Evolutionary conservation across 2,329 filamentous ascomycete species (phyloP).

Genomic region (Dryadomyces quercus-mongolicae): DNA sequence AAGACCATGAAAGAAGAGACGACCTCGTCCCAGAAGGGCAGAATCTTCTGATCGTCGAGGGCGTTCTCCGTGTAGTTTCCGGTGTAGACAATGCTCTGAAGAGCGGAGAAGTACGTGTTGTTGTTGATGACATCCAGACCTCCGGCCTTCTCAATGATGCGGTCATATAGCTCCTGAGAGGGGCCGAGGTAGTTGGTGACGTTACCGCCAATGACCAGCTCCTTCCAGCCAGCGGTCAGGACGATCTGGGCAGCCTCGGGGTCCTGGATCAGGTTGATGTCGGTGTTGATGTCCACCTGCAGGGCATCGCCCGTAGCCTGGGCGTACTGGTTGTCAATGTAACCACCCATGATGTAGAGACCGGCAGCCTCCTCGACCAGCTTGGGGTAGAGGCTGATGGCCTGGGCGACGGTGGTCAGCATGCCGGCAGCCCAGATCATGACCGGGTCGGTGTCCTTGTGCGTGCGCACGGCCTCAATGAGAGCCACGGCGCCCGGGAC

Average conservation of each 20-base stretch:
- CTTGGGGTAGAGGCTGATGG: slow-evolving; percentile 4
- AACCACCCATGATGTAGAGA: slow-evolving; percentile 7
- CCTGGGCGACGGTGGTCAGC: slow-evolving; percentile 6
- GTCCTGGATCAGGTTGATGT: slow-evolving; percentile 8
- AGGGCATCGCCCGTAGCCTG: slow-evolving; percentile 2
- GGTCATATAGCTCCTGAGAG: slow-evolving; percentile 5
- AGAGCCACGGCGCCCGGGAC: slow-evolving; percentile 1
- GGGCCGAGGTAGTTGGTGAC: slow-evolving; percentile 7
- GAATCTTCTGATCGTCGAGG: not conserved
- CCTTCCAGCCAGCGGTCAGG: slow-evolving; percentile 7
- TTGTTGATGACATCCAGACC: slow-evolving; percentile 5
- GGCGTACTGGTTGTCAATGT: slow-evolving; percentile 2
- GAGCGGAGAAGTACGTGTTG: slow-evolving; percentile 4
- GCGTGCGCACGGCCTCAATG: not conserved
- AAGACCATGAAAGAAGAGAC: slow-evolving; percentile 6
- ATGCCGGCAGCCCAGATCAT: slow-evolving; percentile 6
- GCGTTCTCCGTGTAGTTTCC: slow-evolving; percentile 5
- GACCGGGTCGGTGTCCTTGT: slow-evolving; percentile 7
- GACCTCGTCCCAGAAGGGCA: slow-evolving; percentile 8
- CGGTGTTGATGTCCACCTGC: slow-evolving; percentile 7
- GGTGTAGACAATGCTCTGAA: slow-evolving; percentile 4
- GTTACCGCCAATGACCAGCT: slow-evolving; percentile 7
- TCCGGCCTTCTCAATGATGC: slow-evolving; percentile 3
- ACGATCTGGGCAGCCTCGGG: slow-evolving; percentile 5
- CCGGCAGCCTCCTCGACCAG: slow-evolving; percentile 5